Evolutionary conservation across 306 rosid genomes (phyloP).

Genomic region (Quercus gilva): DNA sequence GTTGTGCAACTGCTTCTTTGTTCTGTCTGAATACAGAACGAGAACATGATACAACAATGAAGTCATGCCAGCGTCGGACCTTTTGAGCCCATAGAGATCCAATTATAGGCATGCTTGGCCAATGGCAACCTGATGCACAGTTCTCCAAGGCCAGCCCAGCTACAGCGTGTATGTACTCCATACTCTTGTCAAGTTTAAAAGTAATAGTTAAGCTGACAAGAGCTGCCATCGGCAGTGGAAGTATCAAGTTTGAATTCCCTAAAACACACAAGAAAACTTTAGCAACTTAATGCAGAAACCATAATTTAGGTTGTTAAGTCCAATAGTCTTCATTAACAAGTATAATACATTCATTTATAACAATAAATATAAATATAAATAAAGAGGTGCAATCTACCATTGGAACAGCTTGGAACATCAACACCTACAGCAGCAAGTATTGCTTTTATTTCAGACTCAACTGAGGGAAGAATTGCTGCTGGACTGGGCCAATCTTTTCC

Average conservation of each 20-base stretch:
- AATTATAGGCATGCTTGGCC: slow-evolving; percentile 72
- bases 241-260: slow-evolving; percentile 54
- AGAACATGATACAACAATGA: slow-evolving; percentile 65
- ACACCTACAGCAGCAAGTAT: slow-evolving; percentile 69
- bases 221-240: slow-evolving; percentile 86
- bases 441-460: slow-evolving; percentile 63
- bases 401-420: slow-evolving; percentile 47
- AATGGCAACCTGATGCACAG: slow-evolving; percentile 70
- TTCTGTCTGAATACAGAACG: slow-evolving; percentile 63
- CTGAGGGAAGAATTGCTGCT: slow-evolving; percentile 52
- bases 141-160: slow-evolving; percentile 73
- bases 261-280: background rate
- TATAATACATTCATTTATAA: slow-evolving; percentile 10
- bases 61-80: slow-evolving; percentile 81
- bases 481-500: slow-evolving; percentile 95
- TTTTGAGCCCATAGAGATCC: slow-evolving; percentile 84
- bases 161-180: slow-evolving; percentile 60
- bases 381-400: slow-evolving; percentile 44
- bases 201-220: slow-evolving; percentile 83
- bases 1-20: slow-evolving; percentile 62
- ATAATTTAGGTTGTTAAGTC: background rate
- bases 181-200: slow-evolving; percentile 67
- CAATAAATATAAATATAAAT: slow-evolving; percentile 8
- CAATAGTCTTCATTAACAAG: background rate
- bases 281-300: background rate